Evolutionary conservation across 2,329 filamentous ascomycete genomes (phyloP), one percentile per base, ranked within the genome.

Genomic region (Pseudopithomyces maydicus): DNA sequence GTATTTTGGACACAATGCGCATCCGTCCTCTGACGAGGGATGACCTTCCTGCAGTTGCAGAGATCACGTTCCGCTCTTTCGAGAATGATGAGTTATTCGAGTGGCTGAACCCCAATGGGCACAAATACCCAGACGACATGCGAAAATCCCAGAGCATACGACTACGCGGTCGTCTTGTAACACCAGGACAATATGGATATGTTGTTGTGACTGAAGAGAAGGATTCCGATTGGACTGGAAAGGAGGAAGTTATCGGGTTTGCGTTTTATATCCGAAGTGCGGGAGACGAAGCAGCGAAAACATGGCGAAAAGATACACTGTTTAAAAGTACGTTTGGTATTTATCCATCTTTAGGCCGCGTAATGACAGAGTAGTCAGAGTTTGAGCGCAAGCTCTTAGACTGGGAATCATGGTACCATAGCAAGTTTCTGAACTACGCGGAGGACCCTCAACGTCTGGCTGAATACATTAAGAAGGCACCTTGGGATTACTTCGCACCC

Each of bases 381-480:
- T 17, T 69, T 19, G 64, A 69, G 26, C 53, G 66, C 12, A 51
- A 58, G 20, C 59, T 69, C 2, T 54, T 69, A 2, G 53, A 45
- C 2, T 63, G 61, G 63, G 66, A 69, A 39, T 19, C 35, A 0
- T 67, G 47, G 50, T 69, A 69, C 32, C 58, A 69, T 32, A 17
- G 29, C 3, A 55, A 52, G 4, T 47, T 66, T 15, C 39, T 66
- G 3, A 53, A 66, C 44, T 61, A 61, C 12, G 63, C 57, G 12
- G 38, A 44, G 1, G 59, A 63, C 48, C 35, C 39, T 11, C 26
- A 47, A 10, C 56, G 58, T 3, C 4, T 63, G 4, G 42, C 36
- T 7, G 17, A 39, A 10, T 61, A 49, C 23, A 10, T 26, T 1
- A 17, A 52, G 2, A 12, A 36, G 10, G 26, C 22, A 17, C 33